phyloP scores from a whole-genome alignment of 2,329 filamentous ascomycete species.

The Colletotrichum lentis region DNA sequence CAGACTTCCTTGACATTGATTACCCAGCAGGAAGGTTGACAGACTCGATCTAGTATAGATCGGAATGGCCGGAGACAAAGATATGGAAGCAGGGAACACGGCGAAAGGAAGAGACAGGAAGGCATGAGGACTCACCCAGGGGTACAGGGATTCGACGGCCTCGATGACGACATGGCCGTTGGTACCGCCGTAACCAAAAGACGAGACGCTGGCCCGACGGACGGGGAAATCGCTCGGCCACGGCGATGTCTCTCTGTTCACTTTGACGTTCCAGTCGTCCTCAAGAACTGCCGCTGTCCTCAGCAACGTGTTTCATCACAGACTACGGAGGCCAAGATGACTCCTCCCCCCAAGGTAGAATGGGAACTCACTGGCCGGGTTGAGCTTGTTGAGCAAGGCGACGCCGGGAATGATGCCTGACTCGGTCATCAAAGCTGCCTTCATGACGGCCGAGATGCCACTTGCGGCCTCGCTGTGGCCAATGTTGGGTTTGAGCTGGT shows the following conservation, averaged over 20 bases:
- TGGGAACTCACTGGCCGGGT: slow-evolving; percentile 37
- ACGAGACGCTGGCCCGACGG: slow-evolving; percentile 34
- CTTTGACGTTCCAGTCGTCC: slow-evolving; percentile 11
- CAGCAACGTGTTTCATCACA: not conserved
- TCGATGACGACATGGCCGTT: slow-evolving; percentile 22
- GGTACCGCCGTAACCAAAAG: slow-evolving; percentile 31
- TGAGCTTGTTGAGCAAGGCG: slow-evolving; percentile 41
- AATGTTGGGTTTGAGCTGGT: slow-evolving; percentile 38
- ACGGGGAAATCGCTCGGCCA: slow-evolving; percentile 1
- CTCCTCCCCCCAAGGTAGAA: not conserved
- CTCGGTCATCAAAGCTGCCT: slow-evolving; percentile 42
- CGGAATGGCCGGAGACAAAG: slow-evolving; percentile 38
- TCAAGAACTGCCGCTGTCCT: not conserved
- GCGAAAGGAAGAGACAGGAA: slow-evolving; percentile 38
- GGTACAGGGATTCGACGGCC: not conserved
- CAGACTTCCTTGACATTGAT: slow-evolving; percentile 38
- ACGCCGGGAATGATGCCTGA: slow-evolving; percentile 43
- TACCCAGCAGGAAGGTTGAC: slow-evolving; percentile 11
- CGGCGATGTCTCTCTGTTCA: not conserved
- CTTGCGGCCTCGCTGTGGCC: slow-evolving; percentile 44
- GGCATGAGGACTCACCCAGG: slow-evolving; percentile 10
- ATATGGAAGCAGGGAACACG: slow-evolving; percentile 35
- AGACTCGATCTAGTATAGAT: not conserved
- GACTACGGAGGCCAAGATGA: not conserved
- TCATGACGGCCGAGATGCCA: slow-evolving; percentile 43